Evolutionary conservation across 768 basidiomycete genomes (phyloP), one percentile per base, ranked within the genome.

Genomic region (Dioszegia aurantiaca): DNA sequence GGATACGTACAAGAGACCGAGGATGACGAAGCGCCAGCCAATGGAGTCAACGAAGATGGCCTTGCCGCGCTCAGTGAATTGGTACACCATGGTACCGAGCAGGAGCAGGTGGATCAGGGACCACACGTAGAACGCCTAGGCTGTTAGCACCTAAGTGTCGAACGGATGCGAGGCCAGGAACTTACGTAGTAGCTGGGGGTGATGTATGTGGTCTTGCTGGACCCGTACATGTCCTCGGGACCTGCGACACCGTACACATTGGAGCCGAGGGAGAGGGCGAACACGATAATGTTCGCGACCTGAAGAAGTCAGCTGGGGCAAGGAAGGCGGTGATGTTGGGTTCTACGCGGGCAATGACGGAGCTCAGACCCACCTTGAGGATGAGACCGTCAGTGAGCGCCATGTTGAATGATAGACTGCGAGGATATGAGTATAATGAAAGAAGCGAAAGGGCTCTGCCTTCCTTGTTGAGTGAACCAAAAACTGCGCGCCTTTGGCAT

Each of bases 131-230:
- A 62, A 62, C 12, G 60, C 64, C 27, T 54, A 62, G 53, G 37
- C 54, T 11, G 30, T 55, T 16, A 55, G 53, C n/a, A n/a, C n/a
- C 42, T 31, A 14, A 12, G 37, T 6, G 37, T 11, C 41, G 27
- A n/a, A 47, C 14, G 42, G 12, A 33, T 33, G 42, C 46, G 23
- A 9, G 30, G 12, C n/a, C 41, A 4, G 24, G 27, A 12, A 73
- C 80, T 40, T 55, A 87, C 87, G 85, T 88, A 95, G 26, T 86
- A 85, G 24, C 90, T 89, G n/a, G 94, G 94, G 1, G 92, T 95
- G 58, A 98, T 80, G 77, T 92, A 97, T 0, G 93, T 95, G 66
- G 43, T 69, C 58, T 69, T 70, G 55, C 60, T 58, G 1, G 66
- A 68, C 26, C 65, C 69, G 58, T 69, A 74, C 65, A 72, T 76